Conservation (phyloP, 1,139 yeast species). For the Schwanniomyces etchellsii region DNA sequence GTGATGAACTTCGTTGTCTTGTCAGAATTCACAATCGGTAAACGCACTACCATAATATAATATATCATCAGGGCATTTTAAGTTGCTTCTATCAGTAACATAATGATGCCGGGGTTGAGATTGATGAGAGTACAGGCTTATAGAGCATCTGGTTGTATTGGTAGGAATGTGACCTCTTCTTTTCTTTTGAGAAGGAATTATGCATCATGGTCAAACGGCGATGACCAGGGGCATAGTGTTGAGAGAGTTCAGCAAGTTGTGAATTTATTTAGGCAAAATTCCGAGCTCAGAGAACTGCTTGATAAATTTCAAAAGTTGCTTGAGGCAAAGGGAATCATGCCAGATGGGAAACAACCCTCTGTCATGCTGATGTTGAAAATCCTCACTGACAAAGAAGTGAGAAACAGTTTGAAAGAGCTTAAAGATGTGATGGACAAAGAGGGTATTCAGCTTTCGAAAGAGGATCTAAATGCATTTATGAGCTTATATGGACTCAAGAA, state of each 20-base stretch:
- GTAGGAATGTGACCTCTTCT: too few species aligned
- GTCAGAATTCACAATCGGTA: too few species aligned
- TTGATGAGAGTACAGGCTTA: too few species aligned
- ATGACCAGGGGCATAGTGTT: background rate
- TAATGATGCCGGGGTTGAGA: too few species aligned
- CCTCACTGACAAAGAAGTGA: constrained; percentile 33
- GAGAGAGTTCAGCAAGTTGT: constrained; percentile 15
- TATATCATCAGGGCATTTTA: too few species aligned
- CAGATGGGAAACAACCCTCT: constrained; percentile 27
- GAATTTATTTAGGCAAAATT: constrained; percentile 17
- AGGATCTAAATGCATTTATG: constrained; percentile 30
- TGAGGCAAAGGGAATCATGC: constrained; percentile 27
- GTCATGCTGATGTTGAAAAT: constrained; percentile 33
- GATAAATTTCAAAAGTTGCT: constrained; percentile 28
- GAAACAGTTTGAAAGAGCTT: constrained; percentile 23
- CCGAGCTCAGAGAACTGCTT: constrained; percentile 23
- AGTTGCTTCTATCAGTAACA: too few species aligned
- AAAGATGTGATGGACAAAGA: constrained; percentile 28
- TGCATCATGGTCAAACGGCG: constrained; percentile 1
- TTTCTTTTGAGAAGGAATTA: background rate
- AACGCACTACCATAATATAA: too few species aligned
- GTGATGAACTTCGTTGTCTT: too few species aligned
- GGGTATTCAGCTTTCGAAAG: constrained; percentile 26
- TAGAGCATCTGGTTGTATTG: too few species aligned
- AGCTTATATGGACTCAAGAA: constrained; percentile 13